A percentile compares a stretch with the other conserved stretches of the same genome.
Conservation (phyloP, 371 early-diverging fungal species). For the Mortierella sp. region DNA sequence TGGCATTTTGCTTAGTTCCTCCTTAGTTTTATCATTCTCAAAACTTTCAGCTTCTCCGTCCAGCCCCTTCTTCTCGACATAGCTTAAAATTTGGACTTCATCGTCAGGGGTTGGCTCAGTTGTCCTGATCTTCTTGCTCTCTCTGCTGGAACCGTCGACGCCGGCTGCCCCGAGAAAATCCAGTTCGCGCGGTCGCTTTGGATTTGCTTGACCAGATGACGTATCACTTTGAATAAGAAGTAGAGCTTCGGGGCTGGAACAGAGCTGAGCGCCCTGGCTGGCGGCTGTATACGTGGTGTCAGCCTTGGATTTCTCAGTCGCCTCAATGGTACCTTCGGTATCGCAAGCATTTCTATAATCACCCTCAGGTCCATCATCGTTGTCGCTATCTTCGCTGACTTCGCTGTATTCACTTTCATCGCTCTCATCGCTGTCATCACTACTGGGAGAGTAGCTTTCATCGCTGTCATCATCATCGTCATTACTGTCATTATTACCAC, state of each 20-base stretch:
- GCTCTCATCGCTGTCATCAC: background rate
- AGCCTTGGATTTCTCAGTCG: too few species aligned
- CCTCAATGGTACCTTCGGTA: too few species aligned
- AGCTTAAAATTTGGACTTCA: background rate
- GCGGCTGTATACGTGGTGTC: too few species aligned
- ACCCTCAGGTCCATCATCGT: too few species aligned
- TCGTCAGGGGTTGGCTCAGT: background rate
- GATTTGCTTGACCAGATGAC: background rate
- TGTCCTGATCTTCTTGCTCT: background rate
- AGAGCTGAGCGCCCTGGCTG: too few species aligned
- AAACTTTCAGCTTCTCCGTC: background rate
- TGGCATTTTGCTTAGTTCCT: background rate
- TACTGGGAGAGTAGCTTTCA: background rate
- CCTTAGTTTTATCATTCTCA: background rate
- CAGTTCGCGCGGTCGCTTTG: constrained; percentile 2
- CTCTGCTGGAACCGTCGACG: background rate
- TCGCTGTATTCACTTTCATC: background rate
- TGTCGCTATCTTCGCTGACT: background rate
- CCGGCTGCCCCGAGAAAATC: background rate
- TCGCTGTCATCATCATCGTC: background rate
- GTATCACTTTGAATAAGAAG: background rate
- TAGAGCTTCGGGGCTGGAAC: too few species aligned
- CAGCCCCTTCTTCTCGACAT: background rate
- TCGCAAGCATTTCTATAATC: too few species aligned
- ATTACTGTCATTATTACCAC: background rate